Percentiles rank a stretch among this genome's conserved stretches.
These are phyloP conservation scores for Mitragyna speciosa DNA, from an alignment of 257 asterid species.

Conservation along the genomic window DNA sequence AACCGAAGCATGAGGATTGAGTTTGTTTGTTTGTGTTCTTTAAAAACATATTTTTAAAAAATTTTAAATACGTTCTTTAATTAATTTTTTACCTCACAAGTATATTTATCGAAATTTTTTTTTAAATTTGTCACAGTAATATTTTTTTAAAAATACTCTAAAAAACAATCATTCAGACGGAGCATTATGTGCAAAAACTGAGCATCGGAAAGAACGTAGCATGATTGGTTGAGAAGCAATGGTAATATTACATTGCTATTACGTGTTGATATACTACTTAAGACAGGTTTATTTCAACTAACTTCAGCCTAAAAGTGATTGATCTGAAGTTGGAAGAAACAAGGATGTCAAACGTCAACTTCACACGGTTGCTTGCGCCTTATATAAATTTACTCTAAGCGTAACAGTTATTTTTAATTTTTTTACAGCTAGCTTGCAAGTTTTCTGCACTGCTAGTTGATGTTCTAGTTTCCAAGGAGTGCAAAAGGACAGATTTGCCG, in stretches of 20 bases:
- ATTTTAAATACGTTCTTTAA: no score
- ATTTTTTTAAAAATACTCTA: no score
- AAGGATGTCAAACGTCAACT: background rate
- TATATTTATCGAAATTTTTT: no score
- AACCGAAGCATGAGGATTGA: background rate
- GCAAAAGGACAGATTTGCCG: background rate
- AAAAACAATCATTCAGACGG: no score
- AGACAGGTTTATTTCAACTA: slow-evolving; percentile 25
- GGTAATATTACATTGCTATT: background rate
- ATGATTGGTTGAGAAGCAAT: background rate
- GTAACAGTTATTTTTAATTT: background rate
- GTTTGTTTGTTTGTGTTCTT: no score
- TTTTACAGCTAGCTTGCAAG: no score
- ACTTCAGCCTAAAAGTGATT: slow-evolving; percentile 20
- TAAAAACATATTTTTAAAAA: no score
- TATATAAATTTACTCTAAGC: background rate
- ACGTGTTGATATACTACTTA: background rate
- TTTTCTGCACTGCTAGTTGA: background rate
- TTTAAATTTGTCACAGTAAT: no score
- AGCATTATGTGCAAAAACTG: background rate
- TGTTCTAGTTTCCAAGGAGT: background rate
- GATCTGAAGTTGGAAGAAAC: background rate
- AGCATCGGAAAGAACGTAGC: background rate
- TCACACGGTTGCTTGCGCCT: background rate
- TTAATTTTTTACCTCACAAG: no score